Base-by-base conservation (phyloP, 331 rosid species). In the Malus hybrid region DNA sequence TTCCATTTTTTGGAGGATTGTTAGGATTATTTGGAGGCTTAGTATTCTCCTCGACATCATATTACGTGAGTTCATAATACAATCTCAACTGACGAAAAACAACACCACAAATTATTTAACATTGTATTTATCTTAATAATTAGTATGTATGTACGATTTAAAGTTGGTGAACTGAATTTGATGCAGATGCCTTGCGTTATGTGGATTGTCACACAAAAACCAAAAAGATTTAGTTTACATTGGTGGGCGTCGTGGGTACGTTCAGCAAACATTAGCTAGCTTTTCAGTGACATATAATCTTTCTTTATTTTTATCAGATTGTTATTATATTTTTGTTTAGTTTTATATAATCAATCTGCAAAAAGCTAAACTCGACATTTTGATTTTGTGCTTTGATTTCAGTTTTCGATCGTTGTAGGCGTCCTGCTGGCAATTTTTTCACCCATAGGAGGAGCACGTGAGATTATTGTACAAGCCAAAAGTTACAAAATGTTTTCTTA, bases 1-100 rank as follows among this genome's bases (percentile, higher is more conserved):
- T 91, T 76, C 96, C 96, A 27, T 91, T 91, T 61, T 91, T 91
- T 42, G 96, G 96, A 81, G 96, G 96, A 55, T 31, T 91, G 34
- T 60, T 88, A 62, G 93, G 96, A 5, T 86, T 91, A 65, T 91
- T 91, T 44, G 96, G 96, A 32, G 96, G 96, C 67, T 71, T 91
- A 12, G 92, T 87, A 8, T 91, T 84, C 79, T 14, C 93, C 19
- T 84, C 90, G 44, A 87, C 96, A 50, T 87, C 96, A 52, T 91
- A 79, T 39, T 82, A 82, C 20, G 93, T 91, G 78, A 88, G 93
- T 69, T 13, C 10, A 14, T 14, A 22, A 34, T 68, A 60, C 59
- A 54, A 54, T 54, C 59, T 54, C 59, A 54, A 52, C 20, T 16
- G 9, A 52, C 7, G 28, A 70, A 56, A 50, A 56, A 56, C 2